phyloP scores from a whole-genome alignment of 129 eudicot species.

The Lactuca sativa region DNA sequence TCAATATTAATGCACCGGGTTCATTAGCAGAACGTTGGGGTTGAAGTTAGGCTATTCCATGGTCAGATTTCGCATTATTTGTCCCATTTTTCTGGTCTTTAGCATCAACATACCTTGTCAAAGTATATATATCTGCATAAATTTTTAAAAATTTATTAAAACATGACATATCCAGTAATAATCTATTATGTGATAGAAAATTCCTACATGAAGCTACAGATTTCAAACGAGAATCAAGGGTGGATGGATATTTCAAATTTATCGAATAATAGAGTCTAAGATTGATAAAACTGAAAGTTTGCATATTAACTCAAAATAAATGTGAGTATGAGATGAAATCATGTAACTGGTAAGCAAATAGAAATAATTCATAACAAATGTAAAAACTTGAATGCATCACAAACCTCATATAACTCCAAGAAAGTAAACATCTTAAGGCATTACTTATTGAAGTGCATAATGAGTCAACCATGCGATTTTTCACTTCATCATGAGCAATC shows the following conservation, averaged over 20 bases:
- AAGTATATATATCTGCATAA: constrained; percentile 74
- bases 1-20: constrained; percentile 59
- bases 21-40: constrained; percentile 74
- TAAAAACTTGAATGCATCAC: not conserved
- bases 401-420: constrained; percentile 73
- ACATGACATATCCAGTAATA: not conserved
- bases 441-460: constrained; percentile 77
- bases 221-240: constrained; percentile 73
- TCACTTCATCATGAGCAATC: not conserved
- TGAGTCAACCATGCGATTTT: constrained; percentile 84
- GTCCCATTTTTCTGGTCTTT: constrained; percentile 28
- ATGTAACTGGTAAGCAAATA: not conserved
- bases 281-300: constrained; percentile 70
- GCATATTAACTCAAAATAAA: constrained; percentile 31
- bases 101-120: constrained; percentile 66
- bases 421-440: constrained; percentile 79
- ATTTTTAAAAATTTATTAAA: constrained; percentile 2
- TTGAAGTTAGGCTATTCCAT: constrained; percentile 78
- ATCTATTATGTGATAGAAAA: not conserved
- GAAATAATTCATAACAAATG: not conserved
- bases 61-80: constrained; percentile 56
- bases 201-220: constrained; percentile 72
- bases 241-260: constrained; percentile 73
- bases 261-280: constrained; percentile 64
- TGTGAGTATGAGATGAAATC: not conserved